Percentiles rank a stretch among this genome's conserved stretches.
phyloP scores from a whole-genome alignment of 441 rosid species.

The Manihot esculenta region DNA sequence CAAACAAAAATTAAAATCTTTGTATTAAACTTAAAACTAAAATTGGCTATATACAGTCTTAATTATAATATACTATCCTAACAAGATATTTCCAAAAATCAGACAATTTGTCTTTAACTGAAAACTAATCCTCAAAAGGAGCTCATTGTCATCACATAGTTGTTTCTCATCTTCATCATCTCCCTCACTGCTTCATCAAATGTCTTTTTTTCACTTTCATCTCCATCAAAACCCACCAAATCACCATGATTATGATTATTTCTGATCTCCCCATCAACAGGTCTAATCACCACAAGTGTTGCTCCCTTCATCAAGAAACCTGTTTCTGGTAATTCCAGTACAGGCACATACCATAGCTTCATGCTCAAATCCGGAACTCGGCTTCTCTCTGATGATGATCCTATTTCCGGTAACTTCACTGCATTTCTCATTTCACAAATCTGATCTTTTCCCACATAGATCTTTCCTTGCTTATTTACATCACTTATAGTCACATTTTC shows the following conservation, averaged over 20 bases:
- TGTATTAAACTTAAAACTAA: no score
- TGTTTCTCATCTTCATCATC: constrained; percentile 39
- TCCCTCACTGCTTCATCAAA: constrained; percentile 38
- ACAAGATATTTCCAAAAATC: no score
- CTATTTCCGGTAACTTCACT: neutral
- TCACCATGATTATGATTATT: neutral
- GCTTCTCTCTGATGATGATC: constrained; percentile 24
- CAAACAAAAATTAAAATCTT: no score
- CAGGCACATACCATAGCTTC: constrained; percentile 36
- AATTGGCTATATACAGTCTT: no score
- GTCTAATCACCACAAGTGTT: constrained; percentile 33
- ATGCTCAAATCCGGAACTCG: constrained; percentile 37
- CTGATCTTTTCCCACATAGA: constrained; percentile 31
- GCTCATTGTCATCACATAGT: constrained; percentile 39
- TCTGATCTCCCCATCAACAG: constrained; percentile 19
- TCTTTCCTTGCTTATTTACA: constrained; percentile 36
- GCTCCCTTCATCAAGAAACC: constrained; percentile 43
- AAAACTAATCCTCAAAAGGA: constrained; percentile 25
- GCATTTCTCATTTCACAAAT: constrained; percentile 30
- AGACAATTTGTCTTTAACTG: neutral
- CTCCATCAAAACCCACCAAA: constrained; percentile 22
- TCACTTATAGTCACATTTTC: constrained; percentile 33
- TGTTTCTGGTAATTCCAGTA: constrained; percentile 34
- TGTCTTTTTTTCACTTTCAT: constrained; percentile 24
- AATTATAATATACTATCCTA: no score